Evolutionary conservation across 2,329 filamentous ascomycete species (phyloP).

Genomic region (Aspergillus nomiae): DNA sequence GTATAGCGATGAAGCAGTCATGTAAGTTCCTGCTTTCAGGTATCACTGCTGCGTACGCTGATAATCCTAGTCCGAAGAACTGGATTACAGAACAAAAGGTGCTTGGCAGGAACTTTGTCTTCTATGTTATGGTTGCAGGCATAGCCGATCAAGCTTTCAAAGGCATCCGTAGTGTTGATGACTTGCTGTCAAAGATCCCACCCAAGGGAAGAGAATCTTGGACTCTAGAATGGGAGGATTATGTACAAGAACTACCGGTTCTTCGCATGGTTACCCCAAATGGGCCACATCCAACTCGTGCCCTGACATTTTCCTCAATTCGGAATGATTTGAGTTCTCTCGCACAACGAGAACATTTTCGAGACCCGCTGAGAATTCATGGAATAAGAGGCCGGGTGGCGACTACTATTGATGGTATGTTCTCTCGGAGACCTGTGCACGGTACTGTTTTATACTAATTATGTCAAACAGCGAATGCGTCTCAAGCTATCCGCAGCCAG

Average conservation of each 20-base stretch:
- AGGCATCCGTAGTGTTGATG: constrained; percentile 11
- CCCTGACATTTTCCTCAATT: constrained; percentile 20
- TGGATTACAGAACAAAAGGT: constrained; percentile 23
- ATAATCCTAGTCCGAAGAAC: constrained; percentile 16
- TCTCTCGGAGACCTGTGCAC: neutral
- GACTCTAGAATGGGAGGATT: constrained; percentile 19
- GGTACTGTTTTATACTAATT: neutral
- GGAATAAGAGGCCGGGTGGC: constrained; percentile 1
- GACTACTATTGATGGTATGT: constrained; percentile 7
- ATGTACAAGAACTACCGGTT: constrained; percentile 10
- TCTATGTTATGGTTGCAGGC: constrained; percentile 22
- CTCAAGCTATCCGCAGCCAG: constrained; percentile 17
- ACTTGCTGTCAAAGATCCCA: constrained; percentile 18
- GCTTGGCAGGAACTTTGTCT: constrained; percentile 25
- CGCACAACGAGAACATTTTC: neutral
- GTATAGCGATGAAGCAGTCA: constrained; percentile 8
- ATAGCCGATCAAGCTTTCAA: constrained; percentile 24
- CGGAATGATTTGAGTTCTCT: constrained; percentile 4
- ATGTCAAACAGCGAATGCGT: constrained; percentile 12
- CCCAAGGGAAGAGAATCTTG: constrained; percentile 20
- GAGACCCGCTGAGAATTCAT: neutral
- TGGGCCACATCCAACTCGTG: constrained; percentile 8
- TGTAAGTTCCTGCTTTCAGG: constrained; percentile 4
- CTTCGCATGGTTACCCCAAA: constrained; percentile 16
- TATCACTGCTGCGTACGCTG: neutral